These are phyloP conservation scores for Blumeria graminis DNA, from an alignment of 2,329 filamentous ascomycete genomes.

Conservation along the genomic window DNA sequence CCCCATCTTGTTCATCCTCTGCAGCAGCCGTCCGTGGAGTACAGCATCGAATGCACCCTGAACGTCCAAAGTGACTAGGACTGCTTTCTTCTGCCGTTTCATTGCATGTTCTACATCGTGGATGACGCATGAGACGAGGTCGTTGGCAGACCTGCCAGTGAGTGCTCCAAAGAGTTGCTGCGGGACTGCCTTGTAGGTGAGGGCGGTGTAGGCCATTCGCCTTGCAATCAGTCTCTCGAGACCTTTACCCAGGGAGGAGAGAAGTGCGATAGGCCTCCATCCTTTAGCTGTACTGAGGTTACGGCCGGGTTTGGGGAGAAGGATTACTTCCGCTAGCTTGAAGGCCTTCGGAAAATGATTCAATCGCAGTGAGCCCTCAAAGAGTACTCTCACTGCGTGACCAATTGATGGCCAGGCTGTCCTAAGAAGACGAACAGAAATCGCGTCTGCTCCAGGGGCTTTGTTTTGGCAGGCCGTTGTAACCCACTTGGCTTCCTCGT, in stretches of 20 bases:
- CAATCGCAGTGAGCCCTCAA: not conserved
- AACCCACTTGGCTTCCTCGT: not conserved
- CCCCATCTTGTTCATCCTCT: not conserved
- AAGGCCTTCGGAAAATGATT: not conserved
- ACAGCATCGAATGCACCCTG: not conserved
- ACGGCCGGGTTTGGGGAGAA: not conserved
- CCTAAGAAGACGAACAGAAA: not conserved
- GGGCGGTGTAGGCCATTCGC: not conserved
- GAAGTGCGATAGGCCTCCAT: not conserved
- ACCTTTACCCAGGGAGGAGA: not conserved
- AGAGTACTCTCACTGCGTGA: not conserved
- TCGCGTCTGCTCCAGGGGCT: not conserved
- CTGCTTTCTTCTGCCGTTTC: not conserved
- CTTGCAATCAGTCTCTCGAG: not conserved
- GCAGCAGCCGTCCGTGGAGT: not conserved
- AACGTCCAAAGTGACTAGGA: not conserved
- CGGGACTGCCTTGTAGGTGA: not conserved
- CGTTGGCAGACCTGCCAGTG: not conserved
- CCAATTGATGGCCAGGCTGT: not conserved
- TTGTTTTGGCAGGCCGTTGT: not conserved
- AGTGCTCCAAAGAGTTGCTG: not conserved
- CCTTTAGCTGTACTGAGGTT: not conserved
- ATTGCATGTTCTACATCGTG: not conserved
- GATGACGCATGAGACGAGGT: not conserved
- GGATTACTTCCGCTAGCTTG: not conserved